Percentiles rank a stretch among this genome's conserved stretches.
These are phyloP conservation scores for Salvia splendens DNA, from an alignment of 257 asterid genomes.

Conservation along the genomic window DNA sequence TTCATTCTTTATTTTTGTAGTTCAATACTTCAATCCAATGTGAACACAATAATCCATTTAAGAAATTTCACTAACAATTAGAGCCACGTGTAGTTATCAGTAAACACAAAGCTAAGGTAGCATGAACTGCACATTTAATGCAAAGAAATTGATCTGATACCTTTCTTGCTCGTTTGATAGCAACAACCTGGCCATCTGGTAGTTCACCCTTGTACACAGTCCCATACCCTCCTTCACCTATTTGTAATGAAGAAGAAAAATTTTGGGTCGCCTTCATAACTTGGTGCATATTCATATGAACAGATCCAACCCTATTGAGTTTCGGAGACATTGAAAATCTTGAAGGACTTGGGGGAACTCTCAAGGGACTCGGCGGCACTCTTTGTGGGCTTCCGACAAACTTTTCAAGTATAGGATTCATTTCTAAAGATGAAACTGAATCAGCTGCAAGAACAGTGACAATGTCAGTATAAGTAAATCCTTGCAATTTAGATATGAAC, in stretches of 20 bases:
- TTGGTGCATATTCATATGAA: constrained; percentile 78
- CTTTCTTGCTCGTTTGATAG: constrained; percentile 96
- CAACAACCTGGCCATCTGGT: constrained; percentile 78
- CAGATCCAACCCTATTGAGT: constrained; percentile 79
- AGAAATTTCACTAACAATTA: neutral
- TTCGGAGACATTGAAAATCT: constrained; percentile 90
- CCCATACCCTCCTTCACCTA: constrained; percentile 99
- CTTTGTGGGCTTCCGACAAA: constrained; percentile 59
- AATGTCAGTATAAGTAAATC: constrained; percentile 22
- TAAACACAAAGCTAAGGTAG: neutral
- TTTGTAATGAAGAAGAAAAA: constrained; percentile 63
- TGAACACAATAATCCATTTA: neutral
- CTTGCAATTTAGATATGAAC: constrained; percentile 1
- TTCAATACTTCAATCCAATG: neutral
- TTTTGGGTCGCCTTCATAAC: constrained; percentile 70
- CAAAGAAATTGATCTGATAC: constrained; percentile 39
- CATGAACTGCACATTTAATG: constrained; percentile 4
- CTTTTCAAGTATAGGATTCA: constrained; percentile 52
- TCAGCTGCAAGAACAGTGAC: constrained; percentile 54
- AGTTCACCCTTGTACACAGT: constrained; percentile 85
- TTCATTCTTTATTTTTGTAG: neutral
- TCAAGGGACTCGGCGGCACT: constrained; percentile 69
- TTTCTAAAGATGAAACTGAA: constrained; percentile 60
- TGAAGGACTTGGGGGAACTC: constrained; percentile 93
- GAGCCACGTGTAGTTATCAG: neutral